These are phyloP conservation scores for Pleurotus salmoneostramineus DNA, from an alignment of 768 basidiomycete genomes.

Conservation along the genomic window DNA sequence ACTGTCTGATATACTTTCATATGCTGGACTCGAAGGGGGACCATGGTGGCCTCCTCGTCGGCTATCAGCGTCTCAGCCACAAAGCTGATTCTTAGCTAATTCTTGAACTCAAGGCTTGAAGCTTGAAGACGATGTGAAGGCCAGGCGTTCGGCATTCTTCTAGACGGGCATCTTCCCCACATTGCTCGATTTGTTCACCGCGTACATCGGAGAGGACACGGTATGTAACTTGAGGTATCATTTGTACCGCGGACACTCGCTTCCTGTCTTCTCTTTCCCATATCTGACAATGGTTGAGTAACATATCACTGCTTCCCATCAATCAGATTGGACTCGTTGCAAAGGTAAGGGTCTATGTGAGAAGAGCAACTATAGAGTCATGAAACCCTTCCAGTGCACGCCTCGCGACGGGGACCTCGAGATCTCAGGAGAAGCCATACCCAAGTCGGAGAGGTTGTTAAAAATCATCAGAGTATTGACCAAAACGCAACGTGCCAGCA, in stretches of 20 bases:
- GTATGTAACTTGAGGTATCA: no score
- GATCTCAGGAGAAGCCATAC: not conserved
- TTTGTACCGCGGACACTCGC: no score
- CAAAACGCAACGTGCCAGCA: not conserved
- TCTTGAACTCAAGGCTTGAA: no score
- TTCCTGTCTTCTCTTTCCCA: not conserved
- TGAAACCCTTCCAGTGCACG: not conserved
- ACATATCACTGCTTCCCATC: not conserved
- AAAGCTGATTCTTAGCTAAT: not conserved
- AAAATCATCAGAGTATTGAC: not conserved
- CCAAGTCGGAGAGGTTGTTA: not conserved
- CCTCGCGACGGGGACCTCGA: no score
- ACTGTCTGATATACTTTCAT: not conserved
- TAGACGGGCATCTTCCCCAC: no score
- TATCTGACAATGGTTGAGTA: not conserved
- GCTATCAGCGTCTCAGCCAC: not conserved
- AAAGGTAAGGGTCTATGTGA: not conserved
- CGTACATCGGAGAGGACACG: no score
- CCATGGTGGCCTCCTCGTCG: no score
- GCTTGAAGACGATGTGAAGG: no score
- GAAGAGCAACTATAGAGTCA: not conserved
- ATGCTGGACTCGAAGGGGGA: not conserved
- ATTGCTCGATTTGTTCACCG: no score
- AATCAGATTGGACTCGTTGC: not conserved
- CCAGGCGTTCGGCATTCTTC: no score